Evolutionary conservation across 495 filamentous ascomycete species (phyloP), one percentile per base, ranked within the genome.

Genomic region (Aspergillus cristatus): DNA sequence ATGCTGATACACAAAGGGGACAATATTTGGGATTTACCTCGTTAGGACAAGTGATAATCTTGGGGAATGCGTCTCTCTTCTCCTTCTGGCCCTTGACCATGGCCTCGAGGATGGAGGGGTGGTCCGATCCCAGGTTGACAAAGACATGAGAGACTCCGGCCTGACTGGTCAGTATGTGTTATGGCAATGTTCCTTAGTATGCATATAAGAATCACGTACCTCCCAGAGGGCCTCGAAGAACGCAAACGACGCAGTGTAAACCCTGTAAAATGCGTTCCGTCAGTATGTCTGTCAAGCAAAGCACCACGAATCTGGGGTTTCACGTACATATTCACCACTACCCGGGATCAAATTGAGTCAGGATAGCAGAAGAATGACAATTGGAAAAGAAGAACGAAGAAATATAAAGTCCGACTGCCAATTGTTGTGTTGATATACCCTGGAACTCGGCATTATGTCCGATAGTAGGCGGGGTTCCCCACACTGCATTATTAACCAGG

Each of bases 191-290:
- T 13, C 14, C 0, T n/a, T n/a, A n/a, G n/a, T n/a, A n/a, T n/a
- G n/a, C n/a, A n/a, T n/a, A n/a, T n/a, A 10, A 16, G 29, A 17
- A 2, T 18, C 26, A 47, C 31, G 40, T 51, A 70, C 71, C 60
- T 80, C 86, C 86, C 86, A 94, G 28, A 97, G 61, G 14, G 85
- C 86, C 71, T 97, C 90, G 51, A 97, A 95, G 59, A 97, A 95
- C 54, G 89, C 90, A 55, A 83, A 82, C 37, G 81, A 81, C 33
- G 81, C 75, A 14, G 83, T 87, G 47, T 85, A 86, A 24, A 50
- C 57, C 65, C 65, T 69, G 32, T 4, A 24, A 24, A 8, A 24
- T n/a, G n/a, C n/a, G n/a, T n/a, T n/a, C n/a, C n/a, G n/a, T n/a
- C n/a, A n/a, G n/a, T n/a, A n/a, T n/a, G n/a, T n/a, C n/a, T n/a